These are phyloP conservation scores for Cucumis hystrix DNA, from an alignment of 306 rosid species.

Conservation along the genomic window DNA sequence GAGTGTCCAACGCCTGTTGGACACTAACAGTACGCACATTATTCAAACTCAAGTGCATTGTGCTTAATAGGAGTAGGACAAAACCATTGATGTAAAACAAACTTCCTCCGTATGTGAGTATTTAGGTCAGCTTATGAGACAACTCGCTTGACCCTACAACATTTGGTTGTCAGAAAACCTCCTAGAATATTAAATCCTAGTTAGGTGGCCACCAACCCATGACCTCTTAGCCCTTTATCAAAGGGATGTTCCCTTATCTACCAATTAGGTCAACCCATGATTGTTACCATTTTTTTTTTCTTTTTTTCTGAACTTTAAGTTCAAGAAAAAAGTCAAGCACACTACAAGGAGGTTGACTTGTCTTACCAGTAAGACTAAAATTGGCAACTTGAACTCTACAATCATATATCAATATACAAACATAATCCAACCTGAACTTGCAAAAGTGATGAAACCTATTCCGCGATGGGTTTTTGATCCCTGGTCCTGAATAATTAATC, in stretches of 20 bases:
- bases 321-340: neutral
- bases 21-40: neutral
- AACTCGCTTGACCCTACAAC: too few species aligned
- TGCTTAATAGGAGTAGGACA: neutral
- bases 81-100: neutral
- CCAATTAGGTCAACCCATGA: too few species aligned
- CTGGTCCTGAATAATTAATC: constrained; percentile 46
- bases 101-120: neutral
- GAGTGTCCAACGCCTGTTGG: neutral
- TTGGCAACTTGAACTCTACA: neutral
- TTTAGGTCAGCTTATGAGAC: too few species aligned
- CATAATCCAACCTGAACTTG: constrained; percentile 67
- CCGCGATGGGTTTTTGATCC: constrained; percentile 89
- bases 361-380: neutral
- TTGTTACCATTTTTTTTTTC: too few species aligned
- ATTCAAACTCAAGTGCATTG: neutral
- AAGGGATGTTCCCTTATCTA: too few species aligned
- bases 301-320: neutral
- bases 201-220: too few species aligned
- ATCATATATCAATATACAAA: neutral
- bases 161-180: too few species aligned
- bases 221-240: too few species aligned
- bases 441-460: constrained; percentile 90
- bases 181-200: too few species aligned
- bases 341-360: neutral